Conservation (phyloP, 1,139 yeast genomes). For the Scheffersomyces lignicola region DNA sequence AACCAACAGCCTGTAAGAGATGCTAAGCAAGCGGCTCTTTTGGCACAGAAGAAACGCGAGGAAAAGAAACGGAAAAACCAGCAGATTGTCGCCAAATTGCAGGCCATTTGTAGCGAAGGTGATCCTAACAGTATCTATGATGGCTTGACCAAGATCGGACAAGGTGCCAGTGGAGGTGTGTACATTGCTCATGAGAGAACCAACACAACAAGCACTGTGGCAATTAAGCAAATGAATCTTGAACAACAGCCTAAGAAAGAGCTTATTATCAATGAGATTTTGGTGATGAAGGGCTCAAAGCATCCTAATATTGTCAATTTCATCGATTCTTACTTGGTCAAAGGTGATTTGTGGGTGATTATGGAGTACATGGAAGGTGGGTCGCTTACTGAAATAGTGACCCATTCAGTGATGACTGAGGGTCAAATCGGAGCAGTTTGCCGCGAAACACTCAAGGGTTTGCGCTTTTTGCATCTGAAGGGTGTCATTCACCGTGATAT, state of each 20-base stretch:
- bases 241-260: slow-evolving; percentile 96
- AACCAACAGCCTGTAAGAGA: slow-evolving; percentile 45
- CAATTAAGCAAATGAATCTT: slow-evolving; percentile 93
- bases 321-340: slow-evolving; percentile 76
- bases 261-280: slow-evolving; percentile 85
- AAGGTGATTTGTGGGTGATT: slow-evolving; percentile 86
- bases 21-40: slow-evolving; percentile 56
- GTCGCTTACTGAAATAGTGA: slow-evolving; percentile 89
- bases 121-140: slow-evolving; percentile 79
- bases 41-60: slow-evolving; percentile 71
- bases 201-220: slow-evolving; percentile 66
- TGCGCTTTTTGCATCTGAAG: slow-evolving; percentile 83
- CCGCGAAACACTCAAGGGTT: slow-evolving; percentile 83
- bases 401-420: slow-evolving; percentile 93
- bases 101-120: slow-evolving; percentile 78
- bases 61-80: slow-evolving; percentile 67
- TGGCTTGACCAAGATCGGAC: slow-evolving; percentile 83
- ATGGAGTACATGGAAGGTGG: slow-evolving; percentile 99
- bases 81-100: slow-evolving; percentile 68
- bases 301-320: slow-evolving; percentile 93
- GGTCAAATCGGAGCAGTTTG: slow-evolving; percentile 98
- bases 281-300: slow-evolving; percentile 89
- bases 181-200: slow-evolving; percentile 76
- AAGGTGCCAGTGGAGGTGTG: slow-evolving; percentile 98
- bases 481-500: slow-evolving; percentile 97